Evolutionary conservation across 139 green algal species (phyloP).

Genomic region (Zygnema circumcarinatum): DNA sequence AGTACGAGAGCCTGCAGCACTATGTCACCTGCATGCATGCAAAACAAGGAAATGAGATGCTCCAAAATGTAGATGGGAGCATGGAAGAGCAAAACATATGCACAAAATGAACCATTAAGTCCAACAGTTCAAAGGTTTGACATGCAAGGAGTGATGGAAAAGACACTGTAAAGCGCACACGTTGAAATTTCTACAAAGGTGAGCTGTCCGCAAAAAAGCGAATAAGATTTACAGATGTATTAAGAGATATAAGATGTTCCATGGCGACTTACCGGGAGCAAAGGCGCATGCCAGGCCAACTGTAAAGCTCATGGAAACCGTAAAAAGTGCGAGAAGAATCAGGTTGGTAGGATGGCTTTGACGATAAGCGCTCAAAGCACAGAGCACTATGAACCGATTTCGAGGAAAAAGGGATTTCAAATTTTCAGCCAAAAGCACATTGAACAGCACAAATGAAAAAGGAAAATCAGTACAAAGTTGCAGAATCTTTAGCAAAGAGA

Average conservation of each 20-base stretch:
- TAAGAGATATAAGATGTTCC: background rate
- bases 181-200: background rate
- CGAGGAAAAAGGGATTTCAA: conserved; percentile 9
- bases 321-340: conserved; percentile 68
- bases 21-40: conserved; percentile 52
- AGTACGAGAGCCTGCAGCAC: conserved; percentile 72
- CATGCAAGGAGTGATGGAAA: background rate
- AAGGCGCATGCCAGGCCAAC: conserved; percentile 35
- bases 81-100: background rate
- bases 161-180: background rate
- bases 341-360: conserved; percentile 74
- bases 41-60: conserved; percentile 40
- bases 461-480: conserved; percentile 7
- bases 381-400: conserved; percentile 41
- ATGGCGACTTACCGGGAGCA: conserved; percentile 10
- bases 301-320: conserved; percentile 22
- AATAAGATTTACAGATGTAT: background rate
- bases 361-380: conserved; percentile 64
- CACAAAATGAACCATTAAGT: background rate
- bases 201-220: background rate
- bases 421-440: background rate
- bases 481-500: background rate
- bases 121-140: background rate
- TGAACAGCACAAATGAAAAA: background rate
- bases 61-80: conserved; percentile 7